Evolutionary conservation across 75 land plant genomes (phyloP).

Genomic region (Cupressus sempervirens): DNA sequence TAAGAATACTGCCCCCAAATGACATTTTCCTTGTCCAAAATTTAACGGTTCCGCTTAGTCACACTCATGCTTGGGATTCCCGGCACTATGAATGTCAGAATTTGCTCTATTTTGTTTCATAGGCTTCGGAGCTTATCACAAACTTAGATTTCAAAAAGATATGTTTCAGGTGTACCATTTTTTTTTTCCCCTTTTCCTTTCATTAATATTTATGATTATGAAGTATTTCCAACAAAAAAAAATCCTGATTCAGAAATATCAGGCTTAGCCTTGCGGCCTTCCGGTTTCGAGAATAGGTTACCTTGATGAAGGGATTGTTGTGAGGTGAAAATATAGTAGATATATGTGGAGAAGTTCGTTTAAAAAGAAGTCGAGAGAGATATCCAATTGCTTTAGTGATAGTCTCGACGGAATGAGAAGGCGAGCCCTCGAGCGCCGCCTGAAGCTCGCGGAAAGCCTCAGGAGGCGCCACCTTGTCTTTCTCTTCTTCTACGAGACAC

Average conservation of each 20-base stretch:
- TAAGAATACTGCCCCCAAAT: too few species aligned
- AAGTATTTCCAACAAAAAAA: neutral
- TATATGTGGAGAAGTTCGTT: constrained; percentile 5
- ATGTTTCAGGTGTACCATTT: neutral
- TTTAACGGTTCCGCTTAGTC: neutral
- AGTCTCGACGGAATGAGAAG: constrained; percentile 17
- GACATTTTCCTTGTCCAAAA: neutral
- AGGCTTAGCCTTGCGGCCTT: neutral
- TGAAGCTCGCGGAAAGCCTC: constrained; percentile 54
- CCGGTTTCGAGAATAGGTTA: neutral
- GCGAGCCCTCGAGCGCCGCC: constrained; percentile 56
- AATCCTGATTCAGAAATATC: neutral
- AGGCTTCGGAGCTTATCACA: neutral
- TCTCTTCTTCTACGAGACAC: constrained; percentile 31
- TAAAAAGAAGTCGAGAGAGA: constrained; percentile 36
- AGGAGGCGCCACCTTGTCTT: constrained; percentile 20
- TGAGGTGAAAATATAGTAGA: constrained; percentile 11
- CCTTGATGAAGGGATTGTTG: constrained; percentile 70
- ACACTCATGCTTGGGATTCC: neutral
- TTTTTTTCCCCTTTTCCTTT: neutral
- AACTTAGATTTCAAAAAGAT: neutral
- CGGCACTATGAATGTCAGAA: neutral
- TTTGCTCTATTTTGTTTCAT: neutral
- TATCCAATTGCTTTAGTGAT: constrained; percentile 64
- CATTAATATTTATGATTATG: neutral